Percentiles rank a stretch among this genome's conserved stretches.
These are phyloP conservation scores for Purpureocillium lavendulum DNA, from an alignment of 2,329 filamentous ascomycete species.

Conservation along the genomic window DNA sequence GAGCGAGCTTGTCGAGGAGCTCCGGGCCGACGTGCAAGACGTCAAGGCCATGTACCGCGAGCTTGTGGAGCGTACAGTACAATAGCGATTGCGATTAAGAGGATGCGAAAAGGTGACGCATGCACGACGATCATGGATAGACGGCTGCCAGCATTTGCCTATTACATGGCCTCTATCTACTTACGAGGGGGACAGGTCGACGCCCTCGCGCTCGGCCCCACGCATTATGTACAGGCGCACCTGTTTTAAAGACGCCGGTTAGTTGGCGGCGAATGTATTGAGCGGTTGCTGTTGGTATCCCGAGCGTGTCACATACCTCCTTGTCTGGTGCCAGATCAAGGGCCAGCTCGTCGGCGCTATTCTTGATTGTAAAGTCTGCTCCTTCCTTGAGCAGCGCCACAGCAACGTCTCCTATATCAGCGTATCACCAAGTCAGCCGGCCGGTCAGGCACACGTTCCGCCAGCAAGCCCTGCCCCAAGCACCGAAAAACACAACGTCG, in stretches of 20 bases:
- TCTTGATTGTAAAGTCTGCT: slow-evolving; percentile 72
- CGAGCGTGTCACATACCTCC: slow-evolving; percentile 45
- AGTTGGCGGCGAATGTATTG: slow-evolving; percentile 3
- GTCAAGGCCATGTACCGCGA: slow-evolving; percentile 96
- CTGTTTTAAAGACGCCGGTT: slow-evolving; percentile 26
- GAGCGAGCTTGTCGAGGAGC: slow-evolving; percentile 88
- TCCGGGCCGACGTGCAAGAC: slow-evolving; percentile 81
- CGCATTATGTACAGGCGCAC: slow-evolving; percentile 70
- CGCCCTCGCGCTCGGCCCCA: slow-evolving; percentile 75
- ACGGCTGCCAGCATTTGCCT: background rate
- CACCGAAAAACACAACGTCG: no score
- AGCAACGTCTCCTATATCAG: slow-evolving; percentile 66
- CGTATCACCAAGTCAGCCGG: background rate
- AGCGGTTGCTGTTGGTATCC: background rate
- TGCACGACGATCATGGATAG: background rate
- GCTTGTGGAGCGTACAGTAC: slow-evolving; percentile 73
- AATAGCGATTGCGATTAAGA: slow-evolving; percentile 9
- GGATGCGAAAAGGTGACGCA: no score
- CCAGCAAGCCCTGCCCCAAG: no score
- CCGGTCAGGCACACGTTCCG: no score
- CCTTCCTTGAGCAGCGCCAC: slow-evolving; percentile 76
- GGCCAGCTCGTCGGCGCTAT: slow-evolving; percentile 60
- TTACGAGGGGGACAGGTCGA: slow-evolving; percentile 41
- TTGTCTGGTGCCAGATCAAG: slow-evolving; percentile 80
- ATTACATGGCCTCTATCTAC: slow-evolving; percentile 8